A percentile compares a stretch with the other conserved stretches of the same genome.
Evolutionary conservation across 108 stramenopile genomes (phyloP).

Genomic region (Cyclotella cryptica): DNA sequence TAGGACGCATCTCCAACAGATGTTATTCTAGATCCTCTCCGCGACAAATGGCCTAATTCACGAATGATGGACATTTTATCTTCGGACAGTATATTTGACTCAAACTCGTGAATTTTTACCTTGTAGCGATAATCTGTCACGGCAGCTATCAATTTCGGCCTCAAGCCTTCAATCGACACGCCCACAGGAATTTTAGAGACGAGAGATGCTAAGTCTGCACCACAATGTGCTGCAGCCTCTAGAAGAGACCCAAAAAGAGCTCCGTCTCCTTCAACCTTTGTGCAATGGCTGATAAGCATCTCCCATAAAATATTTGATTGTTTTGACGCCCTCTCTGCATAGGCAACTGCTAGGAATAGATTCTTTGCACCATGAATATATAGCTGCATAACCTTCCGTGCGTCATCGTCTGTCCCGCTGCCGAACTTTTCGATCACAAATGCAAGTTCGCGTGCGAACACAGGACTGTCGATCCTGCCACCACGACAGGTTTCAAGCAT

Average conservation of each 20-base stretch:
- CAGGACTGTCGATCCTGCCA: conserved; percentile 37
- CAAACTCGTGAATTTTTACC: conserved; percentile 73
- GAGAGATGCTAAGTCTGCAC: conserved; percentile 76
- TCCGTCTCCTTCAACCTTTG: conserved; percentile 52
- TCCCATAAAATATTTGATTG: conserved; percentile 74
- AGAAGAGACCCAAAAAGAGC: conserved; percentile 77
- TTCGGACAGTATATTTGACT: conserved; percentile 49
- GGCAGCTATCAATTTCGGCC: conserved; percentile 81
- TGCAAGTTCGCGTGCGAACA: conserved; percentile 83
- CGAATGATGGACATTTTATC: conserved; percentile 69
- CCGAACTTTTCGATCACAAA: conserved; percentile 81
- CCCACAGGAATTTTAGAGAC: conserved; percentile 74
- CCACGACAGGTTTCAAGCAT: conserved; percentile 60
- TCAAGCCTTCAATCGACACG: conserved; percentile 84
- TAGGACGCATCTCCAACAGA: not conserved
- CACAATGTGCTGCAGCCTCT: conserved; percentile 79
- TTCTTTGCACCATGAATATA: conserved; percentile 78
- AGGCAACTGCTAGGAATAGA: conserved; percentile 71
- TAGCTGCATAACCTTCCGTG: conserved; percentile 62
- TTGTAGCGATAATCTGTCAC: conserved; percentile 84
- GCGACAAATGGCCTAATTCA: conserved; percentile 70
- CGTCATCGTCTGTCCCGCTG: conserved; percentile 53
- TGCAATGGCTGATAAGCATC: conserved; percentile 68
- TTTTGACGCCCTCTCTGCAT: conserved; percentile 64
- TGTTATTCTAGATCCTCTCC: conserved; percentile 56